A percentile compares a stretch with the other conserved stretches of the same genome.
Conservation (phyloP, 192 early-diverging fungal species). For the Gryganskiella cystojenkinii region DNA sequence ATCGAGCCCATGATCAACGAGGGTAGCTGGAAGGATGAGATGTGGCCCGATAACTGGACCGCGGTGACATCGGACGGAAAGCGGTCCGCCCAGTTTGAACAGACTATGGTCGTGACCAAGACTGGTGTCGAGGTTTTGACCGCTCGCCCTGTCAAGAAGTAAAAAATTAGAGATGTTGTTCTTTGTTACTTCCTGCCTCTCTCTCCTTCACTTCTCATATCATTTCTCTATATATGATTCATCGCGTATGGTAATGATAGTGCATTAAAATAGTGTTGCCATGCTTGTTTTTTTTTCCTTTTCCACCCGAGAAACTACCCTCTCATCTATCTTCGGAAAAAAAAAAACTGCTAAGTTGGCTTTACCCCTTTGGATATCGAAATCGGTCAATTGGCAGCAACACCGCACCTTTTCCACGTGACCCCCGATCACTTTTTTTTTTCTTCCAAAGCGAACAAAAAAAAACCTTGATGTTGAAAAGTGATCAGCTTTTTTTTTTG, state of each 20-base stretch:
- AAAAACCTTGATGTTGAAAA: no score
- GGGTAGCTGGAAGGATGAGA: conserved; percentile 75
- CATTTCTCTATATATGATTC: no score
- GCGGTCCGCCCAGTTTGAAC: conserved; percentile 97
- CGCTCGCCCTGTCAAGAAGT: conserved; percentile 10
- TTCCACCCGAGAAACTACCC: no score
- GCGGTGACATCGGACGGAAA: conserved; percentile 92
- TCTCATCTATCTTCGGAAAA: no score
- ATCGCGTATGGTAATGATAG: no score
- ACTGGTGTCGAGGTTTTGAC: conserved; percentile 90
- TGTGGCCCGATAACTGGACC: conserved; percentile 90
- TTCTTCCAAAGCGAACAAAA: conserved; percentile 7
- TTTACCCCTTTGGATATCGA: no score
- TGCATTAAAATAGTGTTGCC: no score
- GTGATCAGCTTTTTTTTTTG: no score
- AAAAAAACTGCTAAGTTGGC: no score
- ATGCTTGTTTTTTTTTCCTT: no score
- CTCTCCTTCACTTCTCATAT: neutral
- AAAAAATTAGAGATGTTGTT: neutral
- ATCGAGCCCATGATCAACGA: conserved; percentile 99
- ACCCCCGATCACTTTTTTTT: neutral
- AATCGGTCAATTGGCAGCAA: no score
- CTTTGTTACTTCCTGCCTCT: neutral
- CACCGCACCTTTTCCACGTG: no score
- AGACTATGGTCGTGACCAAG: conserved; percentile 94